phyloP scores from a whole-genome alignment of 768 basidiomycete genomes.

The Kwoniella heveanensis region DNA sequence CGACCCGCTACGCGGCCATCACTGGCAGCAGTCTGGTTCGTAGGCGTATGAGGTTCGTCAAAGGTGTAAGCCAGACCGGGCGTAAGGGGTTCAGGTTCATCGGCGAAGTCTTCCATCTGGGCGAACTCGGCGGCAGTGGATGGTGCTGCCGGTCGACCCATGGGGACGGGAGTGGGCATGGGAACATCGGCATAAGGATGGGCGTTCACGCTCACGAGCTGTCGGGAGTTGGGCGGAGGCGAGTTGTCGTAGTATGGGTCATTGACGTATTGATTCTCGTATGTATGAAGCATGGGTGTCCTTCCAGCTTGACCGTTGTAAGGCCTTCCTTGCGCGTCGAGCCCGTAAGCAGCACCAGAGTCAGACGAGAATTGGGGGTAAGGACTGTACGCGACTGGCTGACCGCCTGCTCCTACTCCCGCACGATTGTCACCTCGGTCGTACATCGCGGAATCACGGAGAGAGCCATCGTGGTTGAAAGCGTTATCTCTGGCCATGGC shows the following conservation, averaged over 20 bases:
- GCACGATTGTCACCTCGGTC: conserved; percentile 34
- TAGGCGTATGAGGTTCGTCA: conserved; percentile 22
- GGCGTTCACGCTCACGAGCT: conserved; percentile 31
- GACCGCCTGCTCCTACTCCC: conserved; percentile 37
- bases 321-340: conserved; percentile 46
- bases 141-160: conserved; percentile 44
- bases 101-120: conserved; percentile 43
- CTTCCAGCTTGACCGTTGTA: conserved; percentile 41
- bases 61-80: conserved; percentile 19
- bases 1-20: conserved; percentile 3
- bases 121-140: conserved; percentile 30
- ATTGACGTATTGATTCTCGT: conserved; percentile 18
- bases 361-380: conserved; percentile 13
- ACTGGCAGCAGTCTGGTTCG: background rate
- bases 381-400: background rate
- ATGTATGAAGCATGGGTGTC: conserved; percentile 30
- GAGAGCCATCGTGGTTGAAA: conserved; percentile 27
- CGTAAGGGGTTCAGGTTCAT: conserved; percentile 26
- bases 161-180: conserved; percentile 32
- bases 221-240: conserved; percentile 24
- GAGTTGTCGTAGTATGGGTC: conserved; percentile 19
- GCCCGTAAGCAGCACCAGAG: conserved; percentile 23
- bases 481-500: conserved; percentile 38
- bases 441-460: conserved; percentile 32
- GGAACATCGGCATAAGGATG: conserved; percentile 11